Evolutionary conservation across 169 alveolate species (phyloP), one percentile per base, ranked within the genome.

Genomic region (Plasmodium inui): DNA sequence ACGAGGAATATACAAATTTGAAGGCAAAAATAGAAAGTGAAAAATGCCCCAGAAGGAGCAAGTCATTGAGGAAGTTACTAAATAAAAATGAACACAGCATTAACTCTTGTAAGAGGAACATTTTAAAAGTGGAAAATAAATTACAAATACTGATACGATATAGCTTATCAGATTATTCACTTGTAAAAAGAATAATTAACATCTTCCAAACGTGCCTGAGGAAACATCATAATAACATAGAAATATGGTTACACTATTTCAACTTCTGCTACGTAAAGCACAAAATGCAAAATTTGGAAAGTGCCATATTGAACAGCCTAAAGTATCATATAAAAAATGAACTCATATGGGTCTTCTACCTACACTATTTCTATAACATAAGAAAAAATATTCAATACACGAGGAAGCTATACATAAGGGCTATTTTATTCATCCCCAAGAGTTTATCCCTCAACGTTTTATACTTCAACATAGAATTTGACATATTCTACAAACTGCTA

Each of bases 401-500:
- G 34, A 61, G 94, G n/a, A 78, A 79, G 94, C 82, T 89, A 19
- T 89, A 89, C 53, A 39, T 80, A 50, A 89, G 90, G 83, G 94
- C 94, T 32, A 81, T 89, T 28, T 4, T 80, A 34, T 89, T 89
- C 53, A 46, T 78, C 46, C 91, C 94, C 0, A 39, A 67, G 28
- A 81, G 91, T 67, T 39, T 89, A 9, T 79, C 34, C 50, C 55
- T 89, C 30, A 80, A 89, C 34, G 32, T 71, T 28, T 37, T 81
- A 37, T 80, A 80, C 32, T 89, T 89, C 55, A 79, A 39, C 55
- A 79, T 89, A 19, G 94, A 89, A 89, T 80, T 67, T 32, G 89
- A 78, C 12, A 81, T 89, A 79, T 67, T 89, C 74, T 79, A 79
- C 19, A 78, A 67, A 80, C 72, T 89, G 57, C 19, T 89, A 78